Evolutionary conservation across 1,284 basidiomycete genomes (phyloP).

Genomic region (Amylostereum chailletii): DNA sequence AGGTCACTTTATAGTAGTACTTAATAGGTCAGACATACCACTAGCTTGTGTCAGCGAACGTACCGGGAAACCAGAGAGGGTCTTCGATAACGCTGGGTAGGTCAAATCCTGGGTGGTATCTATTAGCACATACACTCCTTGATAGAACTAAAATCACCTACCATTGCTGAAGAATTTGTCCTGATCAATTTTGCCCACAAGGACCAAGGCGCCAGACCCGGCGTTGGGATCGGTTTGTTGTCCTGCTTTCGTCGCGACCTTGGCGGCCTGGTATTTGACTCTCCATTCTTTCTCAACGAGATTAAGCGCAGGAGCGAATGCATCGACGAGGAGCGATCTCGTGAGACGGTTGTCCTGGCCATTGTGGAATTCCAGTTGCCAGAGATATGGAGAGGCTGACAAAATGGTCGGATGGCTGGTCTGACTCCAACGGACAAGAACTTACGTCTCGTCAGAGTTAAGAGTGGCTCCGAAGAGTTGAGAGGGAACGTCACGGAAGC

Average conservation of each 20-base stretch:
- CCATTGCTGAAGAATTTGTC: slow-evolving; percentile 91
- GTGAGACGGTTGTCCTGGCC: slow-evolving; percentile 71
- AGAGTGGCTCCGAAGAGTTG: slow-evolving; percentile 5
- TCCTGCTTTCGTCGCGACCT: slow-evolving; percentile 24
- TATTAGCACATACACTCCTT: neutral
- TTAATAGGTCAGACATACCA: slow-evolving; percentile 6
- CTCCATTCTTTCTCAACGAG: slow-evolving; percentile 77
- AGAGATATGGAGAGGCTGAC: slow-evolving; percentile 50
- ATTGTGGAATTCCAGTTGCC: slow-evolving; percentile 74
- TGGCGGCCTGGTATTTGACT: slow-evolving; percentile 31
- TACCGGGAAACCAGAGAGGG: slow-evolving; percentile 70
- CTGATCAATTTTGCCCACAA: slow-evolving; percentile 64
- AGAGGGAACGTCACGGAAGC: too few species aligned
- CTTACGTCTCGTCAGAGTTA: slow-evolving; percentile 12
- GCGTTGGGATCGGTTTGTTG: slow-evolving; percentile 25
- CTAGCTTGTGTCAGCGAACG: slow-evolving; percentile 31
- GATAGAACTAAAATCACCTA: slow-evolving; percentile 16
- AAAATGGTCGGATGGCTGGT: neutral
- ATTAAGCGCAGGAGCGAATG: slow-evolving; percentile 66
- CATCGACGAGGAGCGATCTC: slow-evolving; percentile 48
- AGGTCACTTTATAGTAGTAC: slow-evolving; percentile 16
- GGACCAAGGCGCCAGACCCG: slow-evolving; percentile 65
- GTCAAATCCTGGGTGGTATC: slow-evolving; percentile 51
- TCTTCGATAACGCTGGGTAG: slow-evolving; percentile 55
- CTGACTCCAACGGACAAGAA: neutral